Base-by-base conservation (phyloP, 257 asterid species). In the Solanum sitiens region DNA sequence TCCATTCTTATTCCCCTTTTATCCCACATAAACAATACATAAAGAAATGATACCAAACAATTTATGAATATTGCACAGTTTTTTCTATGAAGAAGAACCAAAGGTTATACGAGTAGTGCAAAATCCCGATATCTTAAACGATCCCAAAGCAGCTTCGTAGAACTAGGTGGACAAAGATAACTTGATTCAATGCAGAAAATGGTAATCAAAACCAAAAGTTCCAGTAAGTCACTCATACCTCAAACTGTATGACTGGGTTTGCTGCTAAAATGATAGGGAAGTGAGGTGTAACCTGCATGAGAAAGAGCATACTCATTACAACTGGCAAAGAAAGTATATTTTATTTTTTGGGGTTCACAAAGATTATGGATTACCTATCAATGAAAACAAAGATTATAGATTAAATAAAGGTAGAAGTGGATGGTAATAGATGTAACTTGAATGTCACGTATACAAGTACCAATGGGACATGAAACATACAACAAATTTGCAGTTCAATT, bases 271-370 rank as follows among this genome's bases (percentile, higher is more conserved):
- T 53, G 89, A 96, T 89, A 33, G 99, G 99, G 88, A 94, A 94
- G 30, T 98, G 88, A 77, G 99, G 99, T 40, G 98, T 96, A 65
- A 95, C 99, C 99, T 97, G 88, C 92, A 91, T 87, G 92, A 76
- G 40, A 63, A 84, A 88, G 89, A 86, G 75, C 73, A 87, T 67
- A 87, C 53, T 92, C 73, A 91, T 84, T 76, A 88, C 68, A 15
- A 72, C 39, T 32, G 59, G 45, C 42, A 63, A 68, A 33, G 21
- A 8, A 87, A 61, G 42, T 50, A 50, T 30, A 50, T 11, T 50
- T 80, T 13, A 76, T 42, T 27, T 76, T n/a, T 6, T 13, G 59
- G 83, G 30, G 7, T 23, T 23, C 83, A n/a, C 20, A 76, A 40
- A 40, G 83, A 40, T 75, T 39, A 71, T 39, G 33, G 35, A 67